phyloP scores from a whole-genome alignment of 352 stramenopile genomes.

The Pythium guiyangense region DNA sequence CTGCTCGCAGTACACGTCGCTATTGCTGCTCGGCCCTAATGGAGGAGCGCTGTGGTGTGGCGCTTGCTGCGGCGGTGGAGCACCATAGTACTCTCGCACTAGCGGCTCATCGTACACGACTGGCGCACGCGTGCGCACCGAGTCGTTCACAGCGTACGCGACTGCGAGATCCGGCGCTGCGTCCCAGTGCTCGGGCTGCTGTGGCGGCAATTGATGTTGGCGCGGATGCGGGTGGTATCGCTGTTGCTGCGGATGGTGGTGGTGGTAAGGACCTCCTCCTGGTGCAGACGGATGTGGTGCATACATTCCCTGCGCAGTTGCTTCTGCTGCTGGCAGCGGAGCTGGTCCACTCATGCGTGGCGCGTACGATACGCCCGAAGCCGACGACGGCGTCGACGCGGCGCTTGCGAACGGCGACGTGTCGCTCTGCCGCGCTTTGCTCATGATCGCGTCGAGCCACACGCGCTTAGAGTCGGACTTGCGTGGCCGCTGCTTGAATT shows the following conservation, averaged over 20 bases:
- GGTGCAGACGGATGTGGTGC: neutral
- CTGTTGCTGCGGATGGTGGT: neutral
- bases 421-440: conserved; percentile 36
- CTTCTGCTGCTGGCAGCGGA: neutral
- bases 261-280: neutral
- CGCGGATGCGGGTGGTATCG: neutral
- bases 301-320: too few species aligned
- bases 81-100: conserved; percentile 1
- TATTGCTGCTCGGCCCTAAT: too few species aligned
- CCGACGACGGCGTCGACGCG: conserved; percentile 11
- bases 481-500: conserved; percentile 12
- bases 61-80: neutral
- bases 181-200: conserved; percentile 7
- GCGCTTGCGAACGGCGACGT: conserved; percentile 6
- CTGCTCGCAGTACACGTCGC: conserved; percentile 15
- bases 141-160: neutral
- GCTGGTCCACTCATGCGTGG: neutral
- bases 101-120: neutral
- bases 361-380: neutral
- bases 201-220: neutral
- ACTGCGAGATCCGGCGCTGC: neutral
- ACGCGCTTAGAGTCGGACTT: conserved; percentile 46
- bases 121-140: neutral
- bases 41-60: neutral
- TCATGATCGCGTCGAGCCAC: conserved; percentile 76